Evolutionary conservation across 2,329 filamentous ascomycete genomes (phyloP).

Genomic region (Arthrobotrys conoides): DNA sequence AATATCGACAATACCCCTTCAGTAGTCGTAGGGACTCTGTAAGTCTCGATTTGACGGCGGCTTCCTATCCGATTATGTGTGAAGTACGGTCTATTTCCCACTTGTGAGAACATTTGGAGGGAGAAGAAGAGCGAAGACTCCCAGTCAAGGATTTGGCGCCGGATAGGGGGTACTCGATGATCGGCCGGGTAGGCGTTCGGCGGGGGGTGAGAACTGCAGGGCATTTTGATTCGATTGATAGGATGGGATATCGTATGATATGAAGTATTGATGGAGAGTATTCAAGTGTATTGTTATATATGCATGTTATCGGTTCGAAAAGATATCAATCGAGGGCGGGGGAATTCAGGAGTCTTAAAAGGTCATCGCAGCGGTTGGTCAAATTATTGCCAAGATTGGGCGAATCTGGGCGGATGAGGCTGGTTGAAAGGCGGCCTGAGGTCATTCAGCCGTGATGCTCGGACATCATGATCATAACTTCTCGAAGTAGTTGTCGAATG

Average conservation of each 20-base stretch:
- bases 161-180: slow-evolving; percentile 71
- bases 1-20: slow-evolving; percentile 10
- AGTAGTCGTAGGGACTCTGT: neutral
- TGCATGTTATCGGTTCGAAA: too few relatives aligned
- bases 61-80: slow-evolving; percentile 18
- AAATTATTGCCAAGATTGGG: slow-evolving; percentile 23
- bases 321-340: neutral
- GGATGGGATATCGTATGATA: neutral
- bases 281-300: neutral
- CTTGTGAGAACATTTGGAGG: slow-evolving; percentile 70
- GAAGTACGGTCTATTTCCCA: slow-evolving; percentile 40
- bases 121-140: slow-evolving; percentile 89
- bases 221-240: slow-evolving; percentile 18
- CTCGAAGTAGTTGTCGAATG: neutral
- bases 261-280: neutral
- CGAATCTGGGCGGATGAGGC: slow-evolving; percentile 13
- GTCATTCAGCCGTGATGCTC: slow-evolving; percentile 10
- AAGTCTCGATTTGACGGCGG: neutral
- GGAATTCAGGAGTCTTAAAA: slow-evolving; percentile 3
- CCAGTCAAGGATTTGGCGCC: slow-evolving; percentile 79
- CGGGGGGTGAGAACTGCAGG: slow-evolving; percentile 42
- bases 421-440: slow-evolving; percentile 16
- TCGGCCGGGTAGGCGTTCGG: slow-evolving; percentile 39
- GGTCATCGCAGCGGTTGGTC: neutral
- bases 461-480: neutral